Evolutionary conservation across 306 rosid genomes (phyloP).

Genomic region (Cucumis hystrix): DNA sequence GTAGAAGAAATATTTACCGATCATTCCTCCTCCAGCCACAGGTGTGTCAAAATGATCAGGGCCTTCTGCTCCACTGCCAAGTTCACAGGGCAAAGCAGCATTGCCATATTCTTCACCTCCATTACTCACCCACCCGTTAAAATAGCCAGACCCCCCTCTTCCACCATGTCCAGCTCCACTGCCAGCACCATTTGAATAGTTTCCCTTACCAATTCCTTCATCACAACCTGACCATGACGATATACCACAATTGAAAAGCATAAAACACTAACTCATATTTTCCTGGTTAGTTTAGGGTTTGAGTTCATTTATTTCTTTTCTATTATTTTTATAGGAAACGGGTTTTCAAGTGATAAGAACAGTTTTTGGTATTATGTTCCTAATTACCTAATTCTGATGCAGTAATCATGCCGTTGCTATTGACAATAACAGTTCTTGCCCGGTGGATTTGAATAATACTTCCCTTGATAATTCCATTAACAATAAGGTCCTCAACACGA

Average conservation of each 20-base stretch:
- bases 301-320: too few species aligned
- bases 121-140: constrained; percentile 55
- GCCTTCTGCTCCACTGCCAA: constrained; percentile 95
- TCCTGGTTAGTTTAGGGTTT: background rate
- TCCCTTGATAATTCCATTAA: constrained; percentile 74
- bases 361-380: background rate
- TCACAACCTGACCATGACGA: constrained; percentile 67
- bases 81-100: constrained; percentile 89
- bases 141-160: constrained; percentile 91
- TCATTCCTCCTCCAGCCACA: constrained; percentile 91
- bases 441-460: constrained; percentile 93
- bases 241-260: constrained; percentile 21
- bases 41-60: constrained; percentile 50
- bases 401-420: constrained; percentile 47
- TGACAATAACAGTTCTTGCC: constrained; percentile 85
- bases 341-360: background rate
- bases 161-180: constrained; percentile 99
- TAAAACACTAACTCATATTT: background rate
- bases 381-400: constrained; percentile 70
- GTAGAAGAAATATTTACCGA: constrained; percentile 38
- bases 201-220: constrained; percentile 89
- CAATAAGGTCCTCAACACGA: constrained; percentile 97
- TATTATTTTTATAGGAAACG: background rate
- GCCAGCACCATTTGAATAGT: constrained; percentile 92
- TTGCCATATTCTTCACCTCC: constrained; percentile 86